Evolutionary conservation across 176 grass and related monocot genomes (phyloP).

Genomic region (Lolium perenne): DNA sequence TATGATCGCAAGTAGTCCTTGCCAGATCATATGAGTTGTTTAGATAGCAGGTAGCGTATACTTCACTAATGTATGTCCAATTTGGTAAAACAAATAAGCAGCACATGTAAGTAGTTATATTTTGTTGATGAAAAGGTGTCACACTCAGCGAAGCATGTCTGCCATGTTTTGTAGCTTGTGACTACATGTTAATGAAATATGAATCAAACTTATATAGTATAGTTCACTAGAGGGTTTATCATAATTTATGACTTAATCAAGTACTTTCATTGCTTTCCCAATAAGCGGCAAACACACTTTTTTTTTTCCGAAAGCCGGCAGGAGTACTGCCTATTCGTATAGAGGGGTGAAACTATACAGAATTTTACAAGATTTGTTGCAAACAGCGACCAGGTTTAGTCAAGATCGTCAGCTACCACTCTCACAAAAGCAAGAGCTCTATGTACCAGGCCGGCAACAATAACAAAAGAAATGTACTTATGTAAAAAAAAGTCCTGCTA

Average conservation of each 20-base stretch:
- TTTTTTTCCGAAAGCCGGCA: no score
- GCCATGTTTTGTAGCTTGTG: neutral
- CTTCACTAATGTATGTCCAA: neutral
- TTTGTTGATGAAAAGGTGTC: slow-evolving; percentile 8
- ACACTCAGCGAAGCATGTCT: neutral
- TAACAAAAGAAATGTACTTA: no score
- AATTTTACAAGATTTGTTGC: no score
- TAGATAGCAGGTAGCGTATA: neutral
- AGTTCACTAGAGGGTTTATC: slow-evolving; percentile 10
- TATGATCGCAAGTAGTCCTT: neutral
- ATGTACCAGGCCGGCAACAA: no score
- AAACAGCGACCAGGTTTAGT: no score
- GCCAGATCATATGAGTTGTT: neutral
- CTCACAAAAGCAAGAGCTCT: no score
- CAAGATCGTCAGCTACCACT: no score
- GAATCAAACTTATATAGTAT: neutral
- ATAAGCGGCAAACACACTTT: neutral
- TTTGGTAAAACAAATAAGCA: neutral
- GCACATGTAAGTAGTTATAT: neutral
- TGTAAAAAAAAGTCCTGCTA: no score
- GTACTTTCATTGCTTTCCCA: neutral
- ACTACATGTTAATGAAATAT: neutral
- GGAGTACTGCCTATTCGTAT: no score
- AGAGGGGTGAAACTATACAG: no score
- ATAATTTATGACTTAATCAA: slow-evolving; percentile 2